Conservation (phyloP, 1,284 basidiomycete genomes). For the Phlebopus sp. region DNA sequence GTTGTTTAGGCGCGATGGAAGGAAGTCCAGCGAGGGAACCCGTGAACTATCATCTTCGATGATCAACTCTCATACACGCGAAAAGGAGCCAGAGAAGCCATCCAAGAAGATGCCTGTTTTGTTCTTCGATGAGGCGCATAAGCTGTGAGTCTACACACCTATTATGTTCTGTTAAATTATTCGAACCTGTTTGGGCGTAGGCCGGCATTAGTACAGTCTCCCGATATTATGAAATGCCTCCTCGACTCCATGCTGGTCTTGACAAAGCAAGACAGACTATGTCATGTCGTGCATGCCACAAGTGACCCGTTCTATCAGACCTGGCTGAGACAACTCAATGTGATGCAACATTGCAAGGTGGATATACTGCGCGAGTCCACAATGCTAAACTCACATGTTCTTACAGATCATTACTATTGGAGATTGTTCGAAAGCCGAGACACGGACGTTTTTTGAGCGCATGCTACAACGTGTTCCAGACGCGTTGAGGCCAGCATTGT, state of each 20-base stretch:
- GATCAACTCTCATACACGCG: slow-evolving; percentile 20
- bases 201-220: slow-evolving; percentile 69
- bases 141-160: slow-evolving; percentile 48
- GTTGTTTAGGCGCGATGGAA: slow-evolving; percentile 30
- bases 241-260: slow-evolving; percentile 81
- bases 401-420: slow-evolving; percentile 71
- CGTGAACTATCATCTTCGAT: slow-evolving; percentile 30
- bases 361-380: slow-evolving; percentile 8
- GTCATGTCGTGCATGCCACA: slow-evolving; percentile 81
- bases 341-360: slow-evolving; percentile 79
- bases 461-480: slow-evolving; percentile 64
- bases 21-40: slow-evolving; percentile 25
- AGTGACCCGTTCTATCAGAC: slow-evolving; percentile 83
- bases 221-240: slow-evolving; percentile 76
- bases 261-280: slow-evolving; percentile 80
- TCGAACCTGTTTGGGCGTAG: slow-evolving; percentile 34
- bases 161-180: background rate
- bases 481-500: slow-evolving; percentile 45
- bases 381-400: slow-evolving; percentile 6
- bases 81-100: slow-evolving; percentile 36
- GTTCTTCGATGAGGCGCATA: slow-evolving; percentile 82
- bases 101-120: slow-evolving; percentile 75
- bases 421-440: slow-evolving; percentile 71
- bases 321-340: slow-evolving; percentile 71
- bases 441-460: slow-evolving; percentile 55